Evolutionary conservation across 768 basidiomycete genomes (phyloP).

Genomic region (Termitomyces sp.): DNA sequence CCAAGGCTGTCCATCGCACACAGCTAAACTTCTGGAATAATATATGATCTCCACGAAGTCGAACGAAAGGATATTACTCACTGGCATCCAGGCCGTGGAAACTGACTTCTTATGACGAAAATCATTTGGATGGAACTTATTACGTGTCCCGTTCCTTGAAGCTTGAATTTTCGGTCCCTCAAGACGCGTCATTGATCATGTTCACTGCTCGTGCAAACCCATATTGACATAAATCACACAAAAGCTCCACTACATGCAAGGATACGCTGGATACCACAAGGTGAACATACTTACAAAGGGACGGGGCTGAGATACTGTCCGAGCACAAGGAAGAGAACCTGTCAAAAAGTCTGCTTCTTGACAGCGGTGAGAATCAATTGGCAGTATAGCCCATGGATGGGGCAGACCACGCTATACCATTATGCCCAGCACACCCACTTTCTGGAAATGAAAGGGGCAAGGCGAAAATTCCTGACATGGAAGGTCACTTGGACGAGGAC

Average conservation of each 20-base stretch:
- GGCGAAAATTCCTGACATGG: neutral
- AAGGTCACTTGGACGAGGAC: neutral
- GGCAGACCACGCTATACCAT: neutral
- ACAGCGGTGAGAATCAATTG: neutral
- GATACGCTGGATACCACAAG: neutral
- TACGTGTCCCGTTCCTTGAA: neutral
- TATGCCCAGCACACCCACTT: neutral
- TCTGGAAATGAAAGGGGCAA: neutral
- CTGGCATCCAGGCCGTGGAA: neutral
- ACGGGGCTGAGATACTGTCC: neutral
- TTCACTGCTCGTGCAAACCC: neutral
- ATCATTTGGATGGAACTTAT: neutral
- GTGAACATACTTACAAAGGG: neutral
- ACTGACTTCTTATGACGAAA: constrained; percentile 2
- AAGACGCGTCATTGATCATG: neutral
- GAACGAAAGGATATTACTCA: constrained; percentile 3
- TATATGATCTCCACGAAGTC: neutral
- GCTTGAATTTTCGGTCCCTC: neutral
- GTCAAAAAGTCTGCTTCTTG: neutral
- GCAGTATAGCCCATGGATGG: neutral
- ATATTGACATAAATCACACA: neutral
- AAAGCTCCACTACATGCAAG: neutral
- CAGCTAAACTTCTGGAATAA: neutral
- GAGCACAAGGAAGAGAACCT: neutral
- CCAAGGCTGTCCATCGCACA: neutral